Evolutionary conservation across 2,329 filamentous ascomycete species (phyloP), one percentile per base, ranked within the genome.

Genomic region (Dactylellina haptotyla): DNA sequence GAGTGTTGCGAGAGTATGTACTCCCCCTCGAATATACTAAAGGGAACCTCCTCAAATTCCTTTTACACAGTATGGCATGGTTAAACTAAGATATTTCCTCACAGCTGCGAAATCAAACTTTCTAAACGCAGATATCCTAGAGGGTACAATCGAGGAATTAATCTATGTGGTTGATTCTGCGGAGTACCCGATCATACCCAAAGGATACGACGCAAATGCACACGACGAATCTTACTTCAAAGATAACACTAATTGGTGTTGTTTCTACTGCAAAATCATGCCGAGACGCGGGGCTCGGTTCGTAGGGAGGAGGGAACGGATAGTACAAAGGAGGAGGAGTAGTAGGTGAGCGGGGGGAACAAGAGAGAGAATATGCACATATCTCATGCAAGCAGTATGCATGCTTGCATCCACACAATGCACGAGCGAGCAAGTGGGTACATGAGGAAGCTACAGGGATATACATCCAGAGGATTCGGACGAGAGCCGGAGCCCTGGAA

Each of bases 221-320:
- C 25, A 61, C 8, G 56, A 69, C 23, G 41, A 59, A 20, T 45
- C 26, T 16, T 37, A 46, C n/a, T 28, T 72, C 10, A 45, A 43
- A 26, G 67, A 63, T 32, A 57, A 72, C 34, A 54, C 20, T 9
- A 72, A 65, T 41, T 72, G 67, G 67, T 59, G 59, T 16, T 72
- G 67, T 30, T 65, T 72, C 26, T 72, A 72, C n/a, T 72, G 67
- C 45, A 72, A 72, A 39, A 64, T 72, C 16, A 65, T 72, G 67
- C 67, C 67, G 53, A 51, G 59, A 5, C 58, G 67, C 9, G 59
- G 56, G n/a, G 59, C 64, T 12, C 32, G 59, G 25, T 65, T 51
- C 16, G 20, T 56, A 2, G 43, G 25, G 43, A 46, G 41, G 34
- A 26, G 59, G 18, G 46, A 46, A 3, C 16, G 32, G n/a, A 26